These are phyloP conservation scores for Colletotrichum truncatum DNA, from an alignment of 2,329 filamentous ascomycete genomes.

Conservation along the genomic window DNA sequence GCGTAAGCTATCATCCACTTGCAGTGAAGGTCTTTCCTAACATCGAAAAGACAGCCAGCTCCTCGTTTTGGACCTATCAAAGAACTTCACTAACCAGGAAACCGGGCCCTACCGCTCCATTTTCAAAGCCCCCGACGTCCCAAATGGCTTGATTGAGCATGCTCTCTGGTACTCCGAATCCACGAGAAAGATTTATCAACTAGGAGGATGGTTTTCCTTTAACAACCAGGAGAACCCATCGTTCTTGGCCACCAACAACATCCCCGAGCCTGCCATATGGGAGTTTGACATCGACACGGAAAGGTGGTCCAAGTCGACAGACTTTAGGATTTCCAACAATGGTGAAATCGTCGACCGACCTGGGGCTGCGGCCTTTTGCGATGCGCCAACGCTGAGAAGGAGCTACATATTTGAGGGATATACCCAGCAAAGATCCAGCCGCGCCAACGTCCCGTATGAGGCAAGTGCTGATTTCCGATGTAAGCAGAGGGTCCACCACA, in stretches of 20 bases:
- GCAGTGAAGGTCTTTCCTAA: not conserved
- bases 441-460: slow-evolving; percentile 24
- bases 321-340: slow-evolving; percentile 19
- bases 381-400: slow-evolving; percentile 26
- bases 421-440: slow-evolving; percentile 25
- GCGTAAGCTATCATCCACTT: not conserved
- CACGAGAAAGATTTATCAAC: slow-evolving; percentile 32
- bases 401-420: slow-evolving; percentile 33
- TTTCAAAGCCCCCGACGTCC: slow-evolving; percentile 31
- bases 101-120: slow-evolving; percentile 22
- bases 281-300: slow-evolving; percentile 15
- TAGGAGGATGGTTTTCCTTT: slow-evolving; percentile 34
- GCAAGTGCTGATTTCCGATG: slow-evolving; percentile 23
- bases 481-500: no score
- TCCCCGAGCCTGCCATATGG: slow-evolving; percentile 22
- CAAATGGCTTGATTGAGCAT: slow-evolving; percentile 31
- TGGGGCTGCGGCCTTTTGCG: slow-evolving; percentile 31
- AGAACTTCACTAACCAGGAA: slow-evolving; percentile 32
- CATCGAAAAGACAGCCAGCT: slow-evolving; percentile 23
- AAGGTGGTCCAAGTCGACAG: slow-evolving; percentile 2
- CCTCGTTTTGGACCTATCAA: slow-evolving; percentile 33
- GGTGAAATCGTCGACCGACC: slow-evolving; percentile 24
- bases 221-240: slow-evolving; percentile 28
- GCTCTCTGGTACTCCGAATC: slow-evolving; percentile 32
- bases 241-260: slow-evolving; percentile 8